phyloP scores from a whole-genome alignment of 192 early-diverging fungal genomes.

The Backusella tuberculispora region DNA sequence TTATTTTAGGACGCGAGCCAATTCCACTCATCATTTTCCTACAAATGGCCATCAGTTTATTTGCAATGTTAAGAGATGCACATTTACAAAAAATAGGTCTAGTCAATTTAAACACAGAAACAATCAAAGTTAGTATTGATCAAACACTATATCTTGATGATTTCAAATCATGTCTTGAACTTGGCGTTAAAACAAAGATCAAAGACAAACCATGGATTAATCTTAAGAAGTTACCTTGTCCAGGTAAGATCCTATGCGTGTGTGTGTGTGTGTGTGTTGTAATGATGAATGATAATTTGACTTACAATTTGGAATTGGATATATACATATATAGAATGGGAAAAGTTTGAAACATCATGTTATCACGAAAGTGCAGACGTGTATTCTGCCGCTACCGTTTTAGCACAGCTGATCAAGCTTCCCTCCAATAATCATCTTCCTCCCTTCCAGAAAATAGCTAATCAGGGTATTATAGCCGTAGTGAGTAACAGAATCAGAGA shows the following conservation, averaged over 20 bases:
- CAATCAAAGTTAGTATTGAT: background rate
- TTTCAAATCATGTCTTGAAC: background rate
- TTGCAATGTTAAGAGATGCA: background rate
- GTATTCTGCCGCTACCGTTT: background rate
- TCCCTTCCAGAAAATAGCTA: background rate
- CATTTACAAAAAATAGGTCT: background rate
- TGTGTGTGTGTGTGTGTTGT: background rate
- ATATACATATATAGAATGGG: background rate
- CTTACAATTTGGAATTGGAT: no score
- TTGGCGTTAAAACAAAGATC: background rate
- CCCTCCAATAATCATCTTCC: background rate
- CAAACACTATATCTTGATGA: background rate
- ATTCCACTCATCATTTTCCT: background rate
- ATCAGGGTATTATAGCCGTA: background rate
- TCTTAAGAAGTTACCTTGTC: background rate
- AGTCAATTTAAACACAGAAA: background rate
- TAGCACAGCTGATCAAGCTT: background rate
- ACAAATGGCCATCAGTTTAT: background rate
- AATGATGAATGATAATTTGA: background rate
- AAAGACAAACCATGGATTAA: background rate
- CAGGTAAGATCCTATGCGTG: background rate
- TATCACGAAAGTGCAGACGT: background rate
- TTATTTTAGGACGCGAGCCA: background rate
- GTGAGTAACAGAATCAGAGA: background rate
- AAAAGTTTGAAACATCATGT: background rate